Conservation (phyloP, 192 early-diverging fungal species). For the Phycomyces blakesleeanus region DNA sequence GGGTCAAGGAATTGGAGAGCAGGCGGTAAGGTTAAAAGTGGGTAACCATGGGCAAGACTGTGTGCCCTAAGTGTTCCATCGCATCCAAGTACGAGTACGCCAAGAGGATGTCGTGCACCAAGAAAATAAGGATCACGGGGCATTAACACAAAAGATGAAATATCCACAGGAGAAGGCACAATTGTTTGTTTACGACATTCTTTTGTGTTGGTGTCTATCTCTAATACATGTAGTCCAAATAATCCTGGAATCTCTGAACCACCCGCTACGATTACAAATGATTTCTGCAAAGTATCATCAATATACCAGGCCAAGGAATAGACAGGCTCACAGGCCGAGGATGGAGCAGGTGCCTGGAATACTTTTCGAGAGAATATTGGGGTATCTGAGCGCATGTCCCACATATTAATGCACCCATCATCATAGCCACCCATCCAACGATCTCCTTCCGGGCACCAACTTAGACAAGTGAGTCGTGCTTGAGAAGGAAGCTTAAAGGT, state of each 20-base stretch:
- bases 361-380: conserved; percentile 29
- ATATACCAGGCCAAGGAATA: conserved; percentile 46
- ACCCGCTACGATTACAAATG: conserved; percentile 41
- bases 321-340: conserved; percentile 37
- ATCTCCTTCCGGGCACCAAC: conserved; percentile 49
- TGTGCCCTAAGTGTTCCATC: conserved; percentile 30
- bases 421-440: conserved; percentile 45
- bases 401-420: conserved; percentile 43
- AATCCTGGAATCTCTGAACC: conserved; percentile 38
- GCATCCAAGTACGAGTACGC: conserved; percentile 34
- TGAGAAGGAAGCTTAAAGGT: conserved; percentile 28
- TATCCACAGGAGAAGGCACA: conserved; percentile 32
- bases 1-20: conserved; percentile 36
- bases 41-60: conserved; percentile 29
- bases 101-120: conserved; percentile 34
- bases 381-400: conserved; percentile 35
- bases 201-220: conserved; percentile 29
- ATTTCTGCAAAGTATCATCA: conserved; percentile 22
- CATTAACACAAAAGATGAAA: conserved; percentile 41
- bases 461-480: conserved; percentile 35
- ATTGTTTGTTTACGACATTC: conserved; percentile 38
- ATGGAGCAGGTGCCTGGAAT: conserved; percentile 21
- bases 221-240: conserved; percentile 41
- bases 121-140: conserved; percentile 37
- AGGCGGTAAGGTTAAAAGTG: conserved; percentile 34